Evolutionary conservation across 805 yeast species (phyloP).

Genomic region (Millerago galiae): DNA sequence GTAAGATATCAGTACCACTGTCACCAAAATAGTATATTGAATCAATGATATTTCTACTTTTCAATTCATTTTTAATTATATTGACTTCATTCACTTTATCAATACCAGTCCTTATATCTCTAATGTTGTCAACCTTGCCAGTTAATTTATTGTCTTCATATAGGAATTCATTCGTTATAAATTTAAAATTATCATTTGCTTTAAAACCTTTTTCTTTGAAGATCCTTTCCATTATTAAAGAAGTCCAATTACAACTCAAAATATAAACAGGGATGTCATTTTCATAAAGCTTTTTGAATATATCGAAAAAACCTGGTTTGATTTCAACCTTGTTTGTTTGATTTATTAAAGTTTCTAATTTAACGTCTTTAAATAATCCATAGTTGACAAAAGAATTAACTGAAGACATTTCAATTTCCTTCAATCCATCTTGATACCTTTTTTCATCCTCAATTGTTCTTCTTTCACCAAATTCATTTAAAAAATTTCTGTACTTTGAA

Average conservation of each 20-base stretch:
- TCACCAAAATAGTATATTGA: slow-evolving; percentile 50
- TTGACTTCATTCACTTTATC: slow-evolving; percentile 37
- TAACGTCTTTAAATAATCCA: slow-evolving; percentile 38
- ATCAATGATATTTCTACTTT: slow-evolving; percentile 13
- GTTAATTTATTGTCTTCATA: slow-evolving; percentile 25
- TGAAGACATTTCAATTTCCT: slow-evolving; percentile 42
- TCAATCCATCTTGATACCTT: slow-evolving; percentile 39
- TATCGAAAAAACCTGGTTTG: slow-evolving; percentile 71
- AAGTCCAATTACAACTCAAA: slow-evolving; percentile 61
- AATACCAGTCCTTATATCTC: slow-evolving; percentile 42
- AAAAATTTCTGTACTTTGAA: slow-evolving; percentile 29
- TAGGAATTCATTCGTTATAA: slow-evolving; percentile 48
- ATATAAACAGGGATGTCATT: slow-evolving; percentile 33
- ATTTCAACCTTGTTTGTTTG: slow-evolving; percentile 38
- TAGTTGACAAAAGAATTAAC: slow-evolving; percentile 34
- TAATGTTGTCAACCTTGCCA: slow-evolving; percentile 19
- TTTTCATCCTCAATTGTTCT: slow-evolving; percentile 35
- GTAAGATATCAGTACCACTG: slow-evolving; percentile 51
- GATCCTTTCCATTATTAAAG: slow-evolving; percentile 34
- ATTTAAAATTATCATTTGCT: slow-evolving; percentile 19
- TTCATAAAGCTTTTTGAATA: slow-evolving; percentile 16
- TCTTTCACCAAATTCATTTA: slow-evolving; percentile 25
- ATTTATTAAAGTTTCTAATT: slow-evolving; percentile 23
- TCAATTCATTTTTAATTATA: slow-evolving; percentile 15
- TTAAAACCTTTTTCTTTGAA: slow-evolving; percentile 20